Percentiles rank a stretch among this genome's conserved stretches.
Evolutionary conservation across 148 eudicot genomes (phyloP).

Genomic region (Camellia lanceoleosa): DNA sequence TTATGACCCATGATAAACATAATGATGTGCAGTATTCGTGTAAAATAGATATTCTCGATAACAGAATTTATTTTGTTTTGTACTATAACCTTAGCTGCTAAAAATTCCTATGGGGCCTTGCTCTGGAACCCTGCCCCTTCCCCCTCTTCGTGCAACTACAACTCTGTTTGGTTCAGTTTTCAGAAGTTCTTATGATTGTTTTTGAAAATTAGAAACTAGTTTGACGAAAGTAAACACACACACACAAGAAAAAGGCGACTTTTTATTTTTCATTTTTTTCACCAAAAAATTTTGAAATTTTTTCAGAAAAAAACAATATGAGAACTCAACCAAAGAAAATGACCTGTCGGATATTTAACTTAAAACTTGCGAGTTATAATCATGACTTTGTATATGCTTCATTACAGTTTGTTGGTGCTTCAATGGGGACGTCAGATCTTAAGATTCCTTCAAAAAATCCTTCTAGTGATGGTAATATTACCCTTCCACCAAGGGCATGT

Average conservation of each 20-base stretch:
- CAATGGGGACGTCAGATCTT: slow-evolving; percentile 87
- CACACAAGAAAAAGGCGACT: no score
- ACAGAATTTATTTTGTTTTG: background rate
- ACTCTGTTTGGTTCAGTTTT: no score
- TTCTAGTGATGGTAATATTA: slow-evolving; percentile 25
- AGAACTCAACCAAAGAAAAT: no score
- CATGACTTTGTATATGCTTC: background rate
- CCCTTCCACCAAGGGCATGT: slow-evolving; percentile 64
- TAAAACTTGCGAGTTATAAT: background rate
- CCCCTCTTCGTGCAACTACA: no score
- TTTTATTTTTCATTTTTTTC: no score
- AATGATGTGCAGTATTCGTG: background rate
- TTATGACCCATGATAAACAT: background rate
- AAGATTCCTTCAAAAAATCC: slow-evolving; percentile 57
- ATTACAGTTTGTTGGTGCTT: slow-evolving; percentile 84
- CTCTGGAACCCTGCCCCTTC: no score
- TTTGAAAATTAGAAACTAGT: no score
- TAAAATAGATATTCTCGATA: background rate
- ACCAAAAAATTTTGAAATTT: no score
- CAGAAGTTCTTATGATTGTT: no score
- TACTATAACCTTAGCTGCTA: background rate
- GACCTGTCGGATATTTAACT: background rate
- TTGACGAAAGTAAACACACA: no score
- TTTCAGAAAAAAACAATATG: no score
- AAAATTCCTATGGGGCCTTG: no score